Evolutionary conservation across 2,329 filamentous ascomycete species (phyloP).

Genomic region (Lecanicillium sp.): DNA sequence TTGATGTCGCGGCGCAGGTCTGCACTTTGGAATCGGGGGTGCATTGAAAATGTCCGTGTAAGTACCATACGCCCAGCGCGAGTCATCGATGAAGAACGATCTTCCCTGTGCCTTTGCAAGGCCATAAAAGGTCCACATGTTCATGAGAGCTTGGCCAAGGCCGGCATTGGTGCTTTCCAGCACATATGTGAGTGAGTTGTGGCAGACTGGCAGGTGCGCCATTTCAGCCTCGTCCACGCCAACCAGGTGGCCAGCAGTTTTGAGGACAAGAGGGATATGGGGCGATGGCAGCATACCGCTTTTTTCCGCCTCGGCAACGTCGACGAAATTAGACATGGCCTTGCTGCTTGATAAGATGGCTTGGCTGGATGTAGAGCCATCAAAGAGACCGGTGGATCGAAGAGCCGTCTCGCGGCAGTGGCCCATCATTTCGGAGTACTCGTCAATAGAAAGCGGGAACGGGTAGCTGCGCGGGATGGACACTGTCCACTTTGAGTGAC

Average conservation of each 20-base stretch:
- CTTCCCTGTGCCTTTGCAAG: constrained; percentile 66
- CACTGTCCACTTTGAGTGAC: constrained; percentile 69
- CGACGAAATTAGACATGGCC: constrained; percentile 63
- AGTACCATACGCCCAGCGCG: constrained; percentile 72
- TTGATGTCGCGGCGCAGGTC: constrained; percentile 64
- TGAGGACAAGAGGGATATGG: constrained; percentile 24
- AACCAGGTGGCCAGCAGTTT: constrained; percentile 37
- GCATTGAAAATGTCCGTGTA: constrained; percentile 66
- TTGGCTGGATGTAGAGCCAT: constrained; percentile 32
- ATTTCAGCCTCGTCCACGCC: constrained; percentile 37
- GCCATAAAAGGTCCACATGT: constrained; percentile 78
- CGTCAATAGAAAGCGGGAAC: constrained; percentile 58
- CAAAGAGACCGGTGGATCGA: constrained; percentile 40
- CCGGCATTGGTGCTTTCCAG: constrained; percentile 68
- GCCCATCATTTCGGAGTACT: constrained; percentile 63
- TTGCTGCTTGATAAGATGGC: constrained; percentile 31
- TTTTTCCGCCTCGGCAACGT: constrained; percentile 63
- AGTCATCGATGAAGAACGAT: constrained; percentile 79
- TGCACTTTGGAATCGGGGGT: constrained; percentile 58
- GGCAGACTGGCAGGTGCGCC: constrained; percentile 51
- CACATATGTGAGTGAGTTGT: constrained; percentile 67
- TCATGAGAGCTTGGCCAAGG: constrained; percentile 67
- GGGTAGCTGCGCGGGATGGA: constrained; percentile 60
- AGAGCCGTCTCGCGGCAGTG: constrained; percentile 59
- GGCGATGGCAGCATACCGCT: constrained; percentile 49